Evolutionary conservation across 306 rosid species (phyloP), one percentile per base, ranked within the genome.

Genomic region (Rosa chinensis): DNA sequence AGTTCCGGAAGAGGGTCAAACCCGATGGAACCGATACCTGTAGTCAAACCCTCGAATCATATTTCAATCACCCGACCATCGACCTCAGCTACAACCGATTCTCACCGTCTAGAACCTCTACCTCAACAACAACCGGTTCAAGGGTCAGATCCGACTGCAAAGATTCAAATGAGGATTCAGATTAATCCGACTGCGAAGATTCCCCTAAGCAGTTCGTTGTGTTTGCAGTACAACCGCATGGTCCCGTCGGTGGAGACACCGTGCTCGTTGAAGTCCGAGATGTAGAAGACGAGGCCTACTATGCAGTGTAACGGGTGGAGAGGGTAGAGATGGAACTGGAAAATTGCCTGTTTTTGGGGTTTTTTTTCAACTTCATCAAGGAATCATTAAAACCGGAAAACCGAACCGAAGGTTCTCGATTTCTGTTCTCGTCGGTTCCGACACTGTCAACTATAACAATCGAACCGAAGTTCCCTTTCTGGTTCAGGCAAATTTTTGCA

Each of bases 151-250:
- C 0, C 98, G 93, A 96, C 63, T 96, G 32, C 2, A 28, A 1
- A 28, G 32, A 28, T 77, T 77, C 87, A 93, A 4, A 96, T 94
- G 0, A 98, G 99, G n/a, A 93, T 96, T 20, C 88, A 87, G 85
- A 96, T 96, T 20, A 90, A 85, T 75, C 99, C 99, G 39, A 88
- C 96, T 87, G 99, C 98, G 43, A 97, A 93, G 82, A 96, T 96
- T 84, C 99, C 99, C 0, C 48, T 87, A 76, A 93, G 99, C 76
- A 93, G 88, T 56, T 93, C 97, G 5, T 35, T 96, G 87, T 96
- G 99, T 84, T 88, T 96, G 28, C 96, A 96, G 89, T 96, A 93
- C 21, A 96, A 96, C 21, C 93, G 99, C 49, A 96, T 96, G 99
- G 98, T 96, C 72, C 98, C 94, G 2, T 98, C 99, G 67, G 78